Evolutionary conservation across 1,284 basidiomycete species (phyloP), one percentile per base, ranked within the genome.

Genomic region (Ceraceosorus guamensis): DNA sequence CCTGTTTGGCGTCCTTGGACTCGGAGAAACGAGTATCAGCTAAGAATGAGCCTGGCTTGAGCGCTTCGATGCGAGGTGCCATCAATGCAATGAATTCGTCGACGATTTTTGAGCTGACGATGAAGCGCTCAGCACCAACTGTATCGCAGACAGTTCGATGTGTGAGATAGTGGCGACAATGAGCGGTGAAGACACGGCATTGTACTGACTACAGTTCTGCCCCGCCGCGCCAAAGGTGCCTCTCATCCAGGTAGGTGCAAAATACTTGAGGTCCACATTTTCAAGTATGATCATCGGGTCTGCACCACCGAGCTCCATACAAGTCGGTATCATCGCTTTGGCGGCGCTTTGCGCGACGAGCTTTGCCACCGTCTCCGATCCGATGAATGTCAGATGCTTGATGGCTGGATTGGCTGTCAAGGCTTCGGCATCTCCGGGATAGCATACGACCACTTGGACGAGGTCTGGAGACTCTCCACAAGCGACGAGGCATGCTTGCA

Each of bases 341-440:
- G 89, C 87, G 11, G 92, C 91, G 44, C 87, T 89, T 31, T 80
- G 68, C 0, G 89, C 90, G 8, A 89, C 89, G 78, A 87, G 85
- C 49, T 86, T 83, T 31, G 92, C 93, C 43, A 97, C 86, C 37
- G 82, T 80, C 73, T 96, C 93, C 13, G 88, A 91, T 16, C 95
- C 93, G 77, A 98, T 97, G 76, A 93, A 91, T 1, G 81, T 82
- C 56, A 82, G 79, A 61, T 83, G 81, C 52, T 86, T 87, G 60
- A 98, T 87, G 34, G 82, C 73, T 0, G 86, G 83, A 35, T 90
- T 89, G 56, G 79, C 82, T 0, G 91, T 97, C 49, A 98, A 77
- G 0, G 83, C 83, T 52, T 87, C 84, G 2, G 90, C 93, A 59
- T 89, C 82, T 46, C 89, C 86, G 0, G 93, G 92, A 70, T 86